Evolutionary conservation across 352 stramenopile genomes (phyloP).

Genomic region (Phytophthora parvispora): DNA sequence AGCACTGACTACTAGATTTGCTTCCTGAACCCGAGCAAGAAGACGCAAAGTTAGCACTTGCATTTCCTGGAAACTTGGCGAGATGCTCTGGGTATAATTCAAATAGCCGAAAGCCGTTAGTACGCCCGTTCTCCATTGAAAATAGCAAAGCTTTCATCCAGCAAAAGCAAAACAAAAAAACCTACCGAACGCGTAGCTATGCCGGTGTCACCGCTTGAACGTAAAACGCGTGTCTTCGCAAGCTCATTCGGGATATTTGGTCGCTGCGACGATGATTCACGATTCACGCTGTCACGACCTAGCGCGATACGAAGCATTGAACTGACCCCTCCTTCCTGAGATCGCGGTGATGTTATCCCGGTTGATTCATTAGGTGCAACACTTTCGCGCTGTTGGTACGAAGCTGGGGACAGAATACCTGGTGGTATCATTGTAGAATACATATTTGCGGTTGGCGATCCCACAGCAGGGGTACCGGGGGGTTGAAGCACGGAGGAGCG

Average conservation of each 20-base stretch:
- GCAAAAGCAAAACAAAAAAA: constrained; percentile 8
- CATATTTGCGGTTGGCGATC: constrained; percentile 58
- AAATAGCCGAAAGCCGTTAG: constrained; percentile 1
- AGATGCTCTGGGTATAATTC: constrained; percentile 16
- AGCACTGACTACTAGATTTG: constrained; percentile 30
- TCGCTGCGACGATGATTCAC: constrained; percentile 57
- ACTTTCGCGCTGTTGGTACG: constrained; percentile 86
- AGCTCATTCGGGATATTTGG: constrained; percentile 40
- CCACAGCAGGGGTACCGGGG: constrained; percentile 73
- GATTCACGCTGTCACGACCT: constrained; percentile 74
- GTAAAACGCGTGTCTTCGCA: constrained; percentile 42
- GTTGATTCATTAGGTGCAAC: constrained; percentile 43
- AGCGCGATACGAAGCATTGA: constrained; percentile 83
- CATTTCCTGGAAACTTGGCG: constrained; percentile 25
- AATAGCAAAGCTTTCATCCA: background rate
- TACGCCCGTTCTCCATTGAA: background rate
- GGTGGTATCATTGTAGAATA: constrained; percentile 57
- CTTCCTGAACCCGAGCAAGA: constrained; percentile 36
- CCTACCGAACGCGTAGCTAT: constrained; percentile 25
- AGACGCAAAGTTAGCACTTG: constrained; percentile 37
- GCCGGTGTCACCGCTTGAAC: constrained; percentile 32
- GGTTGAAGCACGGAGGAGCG: constrained; percentile 76
- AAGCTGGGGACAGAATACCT: constrained; percentile 77
- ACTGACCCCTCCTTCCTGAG: constrained; percentile 52
- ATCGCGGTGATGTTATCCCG: constrained; percentile 16